Conservation (phyloP, 228 moss, liverwort and hornwort species). For the Sphagnum fallax region DNA sequence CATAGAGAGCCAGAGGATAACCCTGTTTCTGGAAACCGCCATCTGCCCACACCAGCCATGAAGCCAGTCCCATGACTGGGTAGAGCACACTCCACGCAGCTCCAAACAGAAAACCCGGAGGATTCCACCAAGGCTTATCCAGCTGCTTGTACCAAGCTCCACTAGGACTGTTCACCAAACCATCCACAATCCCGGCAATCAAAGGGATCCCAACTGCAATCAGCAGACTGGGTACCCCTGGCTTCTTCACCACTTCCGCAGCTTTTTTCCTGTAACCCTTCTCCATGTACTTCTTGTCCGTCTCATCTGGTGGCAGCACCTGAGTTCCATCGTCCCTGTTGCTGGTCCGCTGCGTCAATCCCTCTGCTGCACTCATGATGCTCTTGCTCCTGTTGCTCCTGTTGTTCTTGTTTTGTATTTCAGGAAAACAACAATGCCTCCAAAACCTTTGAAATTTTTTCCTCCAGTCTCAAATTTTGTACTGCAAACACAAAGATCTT, state of each 20-base stretch:
- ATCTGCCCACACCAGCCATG: conserved; percentile 89
- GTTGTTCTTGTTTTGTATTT: too few relatives aligned
- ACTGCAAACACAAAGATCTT: too few relatives aligned
- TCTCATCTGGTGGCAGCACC: conserved; percentile 17
- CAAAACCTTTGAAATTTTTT: too few relatives aligned
- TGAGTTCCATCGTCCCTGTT: too few relatives aligned
- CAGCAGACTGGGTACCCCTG: conserved; percentile 62
- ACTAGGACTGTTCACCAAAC: conserved; percentile 37
- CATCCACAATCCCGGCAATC: conserved; percentile 30
- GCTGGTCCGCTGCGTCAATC: too few relatives aligned
- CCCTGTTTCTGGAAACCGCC: conserved; percentile 67
- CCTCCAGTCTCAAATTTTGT: too few relatives aligned
- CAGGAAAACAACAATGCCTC: too few relatives aligned
- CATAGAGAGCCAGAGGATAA: conserved; percentile 44
- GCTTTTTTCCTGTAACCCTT: conserved; percentile 38
- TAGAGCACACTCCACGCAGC: conserved; percentile 70
- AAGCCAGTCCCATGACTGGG: conserved; percentile 83
- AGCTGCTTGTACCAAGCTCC: conserved; percentile 53
- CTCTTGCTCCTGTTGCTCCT: too few relatives aligned
- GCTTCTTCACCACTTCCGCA: conserved; percentile 40
- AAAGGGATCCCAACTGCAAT: conserved; percentile 61
- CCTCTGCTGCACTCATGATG: too few relatives aligned
- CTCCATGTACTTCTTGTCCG: conserved; percentile 48
- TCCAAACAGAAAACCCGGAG: conserved; percentile 73
- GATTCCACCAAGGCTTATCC: conserved; percentile 79